Evolutionary conservation across 2,329 filamentous ascomycete genomes (phyloP), one percentile per base, ranked within the genome.

Genomic region (Calonectria naviculata): DNA sequence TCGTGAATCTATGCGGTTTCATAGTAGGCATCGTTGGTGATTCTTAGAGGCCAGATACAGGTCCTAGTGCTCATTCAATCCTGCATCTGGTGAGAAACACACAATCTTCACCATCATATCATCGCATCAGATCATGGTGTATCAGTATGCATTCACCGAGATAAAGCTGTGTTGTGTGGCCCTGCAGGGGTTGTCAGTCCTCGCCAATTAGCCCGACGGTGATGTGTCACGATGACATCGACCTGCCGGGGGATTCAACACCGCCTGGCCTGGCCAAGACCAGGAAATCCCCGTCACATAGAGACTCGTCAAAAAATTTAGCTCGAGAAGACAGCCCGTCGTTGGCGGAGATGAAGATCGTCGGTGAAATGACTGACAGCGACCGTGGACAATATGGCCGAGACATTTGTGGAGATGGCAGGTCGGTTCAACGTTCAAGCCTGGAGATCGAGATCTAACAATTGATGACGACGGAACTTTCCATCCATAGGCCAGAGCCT

Each of bases 111-210:
- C 34, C 13, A 26, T 58, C 52, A 58, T 31, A 58, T 58, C 52
- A 58, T 58, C 52, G 38, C 52, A 58, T 58, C 52, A 58, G 52
- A 58, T 58, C 52, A 58, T 58, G 52, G 24, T 58, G 31, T 58
- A 36, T 46, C 42, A 46, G 42, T 24, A 46, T 58, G 8, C 31
- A 36, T 15, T n/a, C 31, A 38, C 21, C 13, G 21, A 36, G 21
- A 52, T 52, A 36, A 4, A 58, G 29, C 24, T 38, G 52, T 36
- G 52, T 41, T 38, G 21, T 13, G 52, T 21, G 52, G 31, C 19
- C 19, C 31, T 58, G 52, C 52, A 58, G 52, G 52, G 52, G 17
- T 58, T 58, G 21, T 26, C 52, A 58, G 26, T n/a, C 31, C 13
- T 58, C 52, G 52, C 52, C 52, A 58, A 38, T 38, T 58, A 58